A percentile compares a stretch with the other conserved stretches of the same genome.
phyloP scores from a whole-genome alignment of 2,329 filamentous ascomycete genomes.

The Coniochaeta sp. region DNA sequence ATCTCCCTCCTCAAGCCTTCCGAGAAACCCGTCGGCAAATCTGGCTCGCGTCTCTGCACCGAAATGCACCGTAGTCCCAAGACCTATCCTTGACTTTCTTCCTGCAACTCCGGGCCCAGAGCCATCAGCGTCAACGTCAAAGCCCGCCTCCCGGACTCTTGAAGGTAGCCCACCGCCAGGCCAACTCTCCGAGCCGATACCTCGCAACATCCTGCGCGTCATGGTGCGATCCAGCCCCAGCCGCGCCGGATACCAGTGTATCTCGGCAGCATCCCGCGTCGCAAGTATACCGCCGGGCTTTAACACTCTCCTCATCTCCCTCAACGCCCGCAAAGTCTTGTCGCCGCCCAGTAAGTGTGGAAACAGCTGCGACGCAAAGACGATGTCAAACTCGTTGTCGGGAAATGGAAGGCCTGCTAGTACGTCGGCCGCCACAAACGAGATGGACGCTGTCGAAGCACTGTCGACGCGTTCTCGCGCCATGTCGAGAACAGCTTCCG shows the following conservation, averaged over 20 bases:
- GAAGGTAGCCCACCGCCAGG: conserved; percentile 4
- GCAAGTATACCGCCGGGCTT: conserved; percentile 34
- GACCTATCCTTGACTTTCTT: conserved; percentile 17
- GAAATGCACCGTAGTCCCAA: conserved; percentile 19
- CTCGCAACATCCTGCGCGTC: conserved; percentile 17
- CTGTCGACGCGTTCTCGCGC: conserved; percentile 18
- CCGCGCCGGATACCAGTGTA: conserved; percentile 24
- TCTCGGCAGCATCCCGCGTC: conserved; percentile 20
- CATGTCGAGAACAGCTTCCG: conserved; percentile 21
- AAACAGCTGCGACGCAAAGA: conserved; percentile 34
- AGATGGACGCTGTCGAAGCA: neutral
- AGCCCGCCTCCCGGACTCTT: conserved; percentile 19
- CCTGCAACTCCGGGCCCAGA: conserved; percentile 20
- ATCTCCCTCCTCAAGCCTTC: conserved; percentile 21
- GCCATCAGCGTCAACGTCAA: conserved; percentile 17
- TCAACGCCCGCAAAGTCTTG: conserved; percentile 20
- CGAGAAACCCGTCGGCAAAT: conserved; percentile 17
- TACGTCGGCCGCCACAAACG: conserved; percentile 26
- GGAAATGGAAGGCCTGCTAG: conserved; percentile 28
- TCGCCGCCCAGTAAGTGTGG: conserved; percentile 29
- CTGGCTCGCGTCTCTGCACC: conserved; percentile 19
- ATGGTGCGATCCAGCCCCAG: conserved; percentile 22
- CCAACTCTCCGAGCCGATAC: conserved; percentile 2
- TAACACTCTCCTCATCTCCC: conserved; percentile 35
- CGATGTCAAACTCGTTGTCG: conserved; percentile 33